Percentiles rank a stretch among this genome's conserved stretches.
Evolutionary conservation across 2,329 filamentous ascomycete species (phyloP).

Genomic region (Aspergillus sp.): DNA sequence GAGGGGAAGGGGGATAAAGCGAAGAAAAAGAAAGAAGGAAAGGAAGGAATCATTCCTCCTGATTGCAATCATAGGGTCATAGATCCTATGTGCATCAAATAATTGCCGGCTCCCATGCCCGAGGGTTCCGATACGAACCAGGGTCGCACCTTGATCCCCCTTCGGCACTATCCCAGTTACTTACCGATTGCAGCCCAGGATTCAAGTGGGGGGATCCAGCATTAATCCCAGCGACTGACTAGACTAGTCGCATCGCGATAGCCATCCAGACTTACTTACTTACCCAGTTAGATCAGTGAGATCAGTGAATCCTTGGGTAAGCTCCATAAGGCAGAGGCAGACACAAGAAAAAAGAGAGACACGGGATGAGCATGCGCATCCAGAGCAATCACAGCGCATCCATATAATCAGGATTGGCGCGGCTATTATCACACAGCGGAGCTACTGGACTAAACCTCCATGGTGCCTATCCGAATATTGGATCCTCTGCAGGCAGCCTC

Average conservation of each 20-base stretch:
- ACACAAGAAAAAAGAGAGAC: no score
- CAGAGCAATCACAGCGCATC: slow-evolving; percentile 7
- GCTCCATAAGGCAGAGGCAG: neutral
- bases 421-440: neutral
- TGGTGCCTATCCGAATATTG: slow-evolving; percentile 4
- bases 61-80: slow-evolving; percentile 9
- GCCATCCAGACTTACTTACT: neutral
- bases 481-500: slow-evolving; percentile 8
- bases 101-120: slow-evolving; percentile 19
- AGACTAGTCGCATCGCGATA: neutral
- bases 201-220: slow-evolving; percentile 6
- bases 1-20: neutral
- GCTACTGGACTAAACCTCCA: neutral
- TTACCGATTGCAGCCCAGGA: slow-evolving; percentile 2
- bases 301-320: neutral
- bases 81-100: slow-evolving; percentile 3
- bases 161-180: slow-evolving; percentile 15
- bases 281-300: neutral
- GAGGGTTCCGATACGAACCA: slow-evolving; percentile 14
- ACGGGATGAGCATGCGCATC: neutral
- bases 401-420: slow-evolving; percentile 1
- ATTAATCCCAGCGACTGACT: neutral
- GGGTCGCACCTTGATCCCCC: slow-evolving; percentile 9
- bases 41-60: slow-evolving; percentile 2
- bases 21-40: neutral